A percentile compares a stretch with the other conserved stretches of the same genome.
Evolutionary conservation across 176 grass and related monocot genomes (phyloP).

Genomic region (Zea luxurians): DNA sequence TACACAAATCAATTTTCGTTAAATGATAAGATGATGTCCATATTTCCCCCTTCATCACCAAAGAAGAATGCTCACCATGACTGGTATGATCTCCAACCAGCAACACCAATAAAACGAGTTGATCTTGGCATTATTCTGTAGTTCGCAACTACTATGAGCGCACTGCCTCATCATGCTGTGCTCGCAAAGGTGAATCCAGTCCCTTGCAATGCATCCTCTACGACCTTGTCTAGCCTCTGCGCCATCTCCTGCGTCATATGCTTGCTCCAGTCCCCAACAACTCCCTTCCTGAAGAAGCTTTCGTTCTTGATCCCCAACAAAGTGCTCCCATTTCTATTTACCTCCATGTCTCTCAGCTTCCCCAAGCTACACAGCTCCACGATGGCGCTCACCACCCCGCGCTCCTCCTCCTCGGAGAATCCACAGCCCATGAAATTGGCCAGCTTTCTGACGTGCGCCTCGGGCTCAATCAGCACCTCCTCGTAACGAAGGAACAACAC

Average conservation of each 20-base stretch:
- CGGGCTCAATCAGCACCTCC: slow-evolving; percentile 5
- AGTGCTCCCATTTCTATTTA: neutral
- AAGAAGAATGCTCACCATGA: neutral
- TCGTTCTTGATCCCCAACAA: neutral
- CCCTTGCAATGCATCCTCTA: neutral
- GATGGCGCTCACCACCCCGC: neutral
- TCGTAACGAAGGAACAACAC: slow-evolving; percentile 31
- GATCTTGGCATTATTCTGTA: neutral
- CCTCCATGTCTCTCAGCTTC: neutral
- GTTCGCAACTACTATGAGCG: neutral
- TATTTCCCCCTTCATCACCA: neutral
- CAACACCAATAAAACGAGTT: neutral
- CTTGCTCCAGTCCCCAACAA: neutral
- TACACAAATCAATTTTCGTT: neutral
- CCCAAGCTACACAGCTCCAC: slow-evolving; percentile 6
- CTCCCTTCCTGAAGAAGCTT: neutral
- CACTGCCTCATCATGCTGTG: neutral
- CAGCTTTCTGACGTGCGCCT: neutral
- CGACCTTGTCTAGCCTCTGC: neutral
- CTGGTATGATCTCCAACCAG: neutral
- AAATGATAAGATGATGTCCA: neutral
- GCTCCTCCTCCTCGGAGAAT: neutral
- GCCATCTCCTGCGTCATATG: slow-evolving; percentile 14
- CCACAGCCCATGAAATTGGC: neutral
- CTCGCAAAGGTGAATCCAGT: neutral